Conservation (phyloP, 163 green algal species). For the Chloromonas sp. region DNA sequence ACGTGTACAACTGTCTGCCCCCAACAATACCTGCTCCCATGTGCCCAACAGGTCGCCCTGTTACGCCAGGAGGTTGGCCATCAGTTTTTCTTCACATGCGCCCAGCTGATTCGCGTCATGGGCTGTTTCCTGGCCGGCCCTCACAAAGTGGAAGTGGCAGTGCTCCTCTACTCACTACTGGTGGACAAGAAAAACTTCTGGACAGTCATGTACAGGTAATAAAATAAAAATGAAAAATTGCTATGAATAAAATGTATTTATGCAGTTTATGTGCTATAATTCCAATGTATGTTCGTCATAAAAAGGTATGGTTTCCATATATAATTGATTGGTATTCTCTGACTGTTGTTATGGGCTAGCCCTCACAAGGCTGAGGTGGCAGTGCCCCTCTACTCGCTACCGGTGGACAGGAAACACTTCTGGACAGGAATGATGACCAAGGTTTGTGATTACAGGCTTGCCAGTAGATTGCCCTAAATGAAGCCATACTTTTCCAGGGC, state of each 20-base stretch:
- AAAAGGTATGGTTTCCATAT: no score
- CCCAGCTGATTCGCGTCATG: slow-evolving; percentile 17
- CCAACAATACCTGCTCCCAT: no score
- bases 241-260: not conserved
- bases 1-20: no score
- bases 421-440: slow-evolving; percentile 34
- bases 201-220: slow-evolving; percentile 40
- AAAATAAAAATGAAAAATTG: not conserved
- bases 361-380: slow-evolving; percentile 42
- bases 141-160: slow-evolving; percentile 42
- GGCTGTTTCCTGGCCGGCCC: slow-evolving; percentile 11
- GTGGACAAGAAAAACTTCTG: slow-evolving; percentile 53
- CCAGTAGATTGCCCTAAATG: no score
- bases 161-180: slow-evolving; percentile 41
- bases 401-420: slow-evolving; percentile 50
- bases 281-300: no score
- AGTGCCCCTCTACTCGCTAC: slow-evolving; percentile 38
- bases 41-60: slow-evolving; percentile 4
- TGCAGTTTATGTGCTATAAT: not conserved
- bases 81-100: slow-evolving; percentile 16
- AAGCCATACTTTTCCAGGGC: no score
- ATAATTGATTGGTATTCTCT: no score
- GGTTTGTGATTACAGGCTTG: no score
- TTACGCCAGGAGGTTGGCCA: slow-evolving; percentile 12
- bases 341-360: not conserved